Evolutionary conservation across 768 basidiomycete genomes (phyloP).

Genomic region (Chalciporus chontae): DNA sequence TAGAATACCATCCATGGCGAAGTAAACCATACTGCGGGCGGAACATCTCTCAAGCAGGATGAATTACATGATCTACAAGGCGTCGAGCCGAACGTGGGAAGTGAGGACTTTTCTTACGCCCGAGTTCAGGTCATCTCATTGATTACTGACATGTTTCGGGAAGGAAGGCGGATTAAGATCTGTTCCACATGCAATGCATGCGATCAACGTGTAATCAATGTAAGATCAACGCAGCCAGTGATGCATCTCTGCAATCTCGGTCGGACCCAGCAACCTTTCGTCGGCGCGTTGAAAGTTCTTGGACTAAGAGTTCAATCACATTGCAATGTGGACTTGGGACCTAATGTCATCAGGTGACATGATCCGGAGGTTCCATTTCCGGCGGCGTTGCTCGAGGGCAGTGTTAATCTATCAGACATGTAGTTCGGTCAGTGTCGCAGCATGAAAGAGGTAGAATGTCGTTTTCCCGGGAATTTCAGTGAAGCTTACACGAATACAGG

Average conservation of each 20-base stretch:
- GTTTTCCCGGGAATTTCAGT: not conserved
- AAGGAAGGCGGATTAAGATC: constrained; percentile 78
- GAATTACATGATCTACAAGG: constrained; percentile 77
- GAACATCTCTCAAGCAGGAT: constrained; percentile 68
- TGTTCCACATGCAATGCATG: constrained; percentile 62
- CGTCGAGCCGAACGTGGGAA: constrained; percentile 58
- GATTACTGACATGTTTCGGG: constrained; percentile 11
- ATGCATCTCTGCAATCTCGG: constrained; percentile 79
- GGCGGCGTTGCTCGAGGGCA: constrained; percentile 8
- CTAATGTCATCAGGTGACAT: constrained; percentile 67
- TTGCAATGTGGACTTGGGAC: constrained; percentile 81
- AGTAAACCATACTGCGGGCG: constrained; percentile 44
- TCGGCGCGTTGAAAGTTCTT: constrained; percentile 82
- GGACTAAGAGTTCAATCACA: constrained; percentile 84
- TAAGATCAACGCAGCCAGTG: constrained; percentile 51
- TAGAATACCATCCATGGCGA: constrained; percentile 32
- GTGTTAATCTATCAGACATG: constrained; percentile 12
- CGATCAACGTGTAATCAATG: constrained; percentile 61
- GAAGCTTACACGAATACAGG: constrained; percentile 35
- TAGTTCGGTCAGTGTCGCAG: constrained; percentile 73
- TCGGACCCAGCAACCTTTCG: constrained; percentile 86
- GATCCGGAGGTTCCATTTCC: constrained; percentile 63
- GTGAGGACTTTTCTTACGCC: constrained; percentile 75
- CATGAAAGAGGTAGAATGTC: constrained; percentile 58
- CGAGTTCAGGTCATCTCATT: constrained; percentile 47